Percentiles rank a stretch among this genome's conserved stretches.
Conservation (phyloP, 805 yeast genomes). For the Nakazawaea ambrosiae region DNA sequence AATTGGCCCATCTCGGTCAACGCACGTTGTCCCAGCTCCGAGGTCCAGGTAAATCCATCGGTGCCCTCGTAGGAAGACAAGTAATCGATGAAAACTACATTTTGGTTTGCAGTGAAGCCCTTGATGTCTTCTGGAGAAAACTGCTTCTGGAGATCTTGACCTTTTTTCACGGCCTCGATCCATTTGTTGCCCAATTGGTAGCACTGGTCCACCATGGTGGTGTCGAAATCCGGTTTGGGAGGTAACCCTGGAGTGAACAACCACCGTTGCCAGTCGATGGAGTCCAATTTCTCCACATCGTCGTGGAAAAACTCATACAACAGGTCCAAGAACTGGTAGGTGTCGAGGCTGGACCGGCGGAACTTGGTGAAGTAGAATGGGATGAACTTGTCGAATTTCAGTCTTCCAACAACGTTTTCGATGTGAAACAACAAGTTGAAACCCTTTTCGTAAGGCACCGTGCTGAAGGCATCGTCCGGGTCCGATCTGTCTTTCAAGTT, state of each 20-base stretch:
- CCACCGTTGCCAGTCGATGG: constrained; percentile 85
- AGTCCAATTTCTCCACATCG: constrained; percentile 45
- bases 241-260: constrained; percentile 80
- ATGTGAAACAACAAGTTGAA: constrained; percentile 69
- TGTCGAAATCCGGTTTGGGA: constrained; percentile 77
- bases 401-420: constrained; percentile 64
- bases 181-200: constrained; percentile 59
- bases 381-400: constrained; percentile 70
- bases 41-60: constrained; percentile 31
- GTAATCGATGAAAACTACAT: constrained; percentile 71
- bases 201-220: constrained; percentile 70
- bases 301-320: constrained; percentile 52
- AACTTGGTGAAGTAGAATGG: constrained; percentile 68
- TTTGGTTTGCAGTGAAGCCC: constrained; percentile 65
- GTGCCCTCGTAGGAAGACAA: constrained; percentile 43
- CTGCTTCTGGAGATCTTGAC: constrained; percentile 7
- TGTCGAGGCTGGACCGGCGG: constrained; percentile 67
- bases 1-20: constrained; percentile 22
- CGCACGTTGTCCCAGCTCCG: constrained; percentile 25
- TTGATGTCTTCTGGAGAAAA: constrained; percentile 47
- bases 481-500: constrained; percentile 62
- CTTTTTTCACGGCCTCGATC: constrained; percentile 32
- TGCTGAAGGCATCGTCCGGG: constrained; percentile 85
- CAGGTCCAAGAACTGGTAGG: constrained; percentile 73
- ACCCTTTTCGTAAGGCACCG: constrained; percentile 91